phyloP scores from a whole-genome alignment of 2,329 filamentous ascomycete species.

The Aspergillus sp. region DNA sequence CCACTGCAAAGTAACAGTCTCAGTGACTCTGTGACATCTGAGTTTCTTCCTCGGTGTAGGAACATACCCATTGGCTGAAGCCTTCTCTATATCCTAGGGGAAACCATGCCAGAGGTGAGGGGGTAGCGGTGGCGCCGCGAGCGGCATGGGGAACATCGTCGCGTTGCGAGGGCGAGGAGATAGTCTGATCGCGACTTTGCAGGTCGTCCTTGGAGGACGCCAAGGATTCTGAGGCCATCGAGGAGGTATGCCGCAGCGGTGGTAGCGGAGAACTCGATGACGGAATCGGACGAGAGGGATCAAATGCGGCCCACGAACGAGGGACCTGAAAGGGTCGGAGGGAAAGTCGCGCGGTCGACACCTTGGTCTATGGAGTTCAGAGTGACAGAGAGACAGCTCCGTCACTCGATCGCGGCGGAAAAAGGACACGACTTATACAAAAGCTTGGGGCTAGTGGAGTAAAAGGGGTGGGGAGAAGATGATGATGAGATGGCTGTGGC shows the following conservation, averaged over 20 bases:
- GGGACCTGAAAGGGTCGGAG: slow-evolving; percentile 21
- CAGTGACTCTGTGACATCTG: slow-evolving; percentile 16
- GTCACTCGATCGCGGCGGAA: slow-evolving; percentile 20
- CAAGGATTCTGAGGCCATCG: slow-evolving; percentile 39
- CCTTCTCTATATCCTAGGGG: slow-evolving; percentile 90
- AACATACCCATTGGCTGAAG: slow-evolving; percentile 81
- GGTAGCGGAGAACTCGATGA: slow-evolving; percentile 13
- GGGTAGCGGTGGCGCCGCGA: slow-evolving; percentile 29
- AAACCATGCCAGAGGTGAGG: slow-evolving; percentile 57
- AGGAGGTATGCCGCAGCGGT: slow-evolving; percentile 21
- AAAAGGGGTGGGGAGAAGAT: slow-evolving; percentile 7
- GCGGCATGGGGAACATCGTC: slow-evolving; percentile 31
- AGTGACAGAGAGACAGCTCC: slow-evolving; percentile 23
- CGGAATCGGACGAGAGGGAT: slow-evolving; percentile 12
- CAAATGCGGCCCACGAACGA: slow-evolving; percentile 25
- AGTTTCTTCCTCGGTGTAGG: slow-evolving; percentile 3
- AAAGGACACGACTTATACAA: not conserved
- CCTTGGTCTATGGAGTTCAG: slow-evolving; percentile 21
- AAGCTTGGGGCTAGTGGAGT: slow-evolving; percentile 2
- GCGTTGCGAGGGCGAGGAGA: slow-evolving; percentile 15
- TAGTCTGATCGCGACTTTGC: slow-evolving; percentile 19
- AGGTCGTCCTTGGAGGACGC: slow-evolving; percentile 30
- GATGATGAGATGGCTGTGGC: slow-evolving; percentile 9
- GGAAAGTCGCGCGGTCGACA: slow-evolving; percentile 26
- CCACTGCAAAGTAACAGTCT: slow-evolving; percentile 61